These are phyloP conservation scores for Poterioochromonas sp. DNA, from an alignment of 352 stramenopile genomes.

Conservation along the genomic window DNA sequence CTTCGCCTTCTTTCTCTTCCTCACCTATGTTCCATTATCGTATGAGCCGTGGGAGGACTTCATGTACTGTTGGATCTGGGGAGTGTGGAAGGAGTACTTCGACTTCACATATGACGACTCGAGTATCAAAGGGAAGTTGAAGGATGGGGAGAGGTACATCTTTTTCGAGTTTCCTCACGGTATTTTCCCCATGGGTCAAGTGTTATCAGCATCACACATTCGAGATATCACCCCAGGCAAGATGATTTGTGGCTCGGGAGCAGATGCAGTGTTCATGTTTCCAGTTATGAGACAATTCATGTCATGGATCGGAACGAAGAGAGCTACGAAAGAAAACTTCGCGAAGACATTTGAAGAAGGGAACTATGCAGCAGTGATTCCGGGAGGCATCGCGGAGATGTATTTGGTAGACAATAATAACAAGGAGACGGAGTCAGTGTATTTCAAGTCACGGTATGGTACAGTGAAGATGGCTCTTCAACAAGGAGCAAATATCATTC, in stretches of 20 bases:
- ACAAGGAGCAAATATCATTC: constrained; percentile 16
- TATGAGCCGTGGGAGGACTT: not conserved
- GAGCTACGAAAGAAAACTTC: not conserved
- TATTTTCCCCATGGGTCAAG: constrained; percentile 23
- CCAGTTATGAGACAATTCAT: constrained; percentile 17
- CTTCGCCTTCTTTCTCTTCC: not conserved
- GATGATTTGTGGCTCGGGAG: not conserved
- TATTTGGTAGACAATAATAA: constrained; percentile 10
- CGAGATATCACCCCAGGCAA: not conserved
- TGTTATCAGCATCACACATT: not conserved
- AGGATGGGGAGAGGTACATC: not conserved
- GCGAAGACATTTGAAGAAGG: not conserved
- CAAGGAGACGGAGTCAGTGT: not conserved
- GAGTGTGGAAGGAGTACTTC: constrained; percentile 8
- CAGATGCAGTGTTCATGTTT: constrained; percentile 29
- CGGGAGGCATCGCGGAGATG: constrained; percentile 20
- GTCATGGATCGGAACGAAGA: constrained; percentile 5
- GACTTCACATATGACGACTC: not conserved
- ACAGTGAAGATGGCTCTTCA: constrained; percentile 1
- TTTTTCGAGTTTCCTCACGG: constrained; percentile 32
- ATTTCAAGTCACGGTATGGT: not conserved
- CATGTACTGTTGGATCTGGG: not conserved
- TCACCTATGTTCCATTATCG: not conserved
- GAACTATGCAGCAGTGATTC: not conserved
- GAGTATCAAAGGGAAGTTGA: no score